A percentile compares a stretch with the other conserved stretches of the same genome.
Conservation (phyloP, 352 stramenopile species). For the Globisporangium radiosum region DNA sequence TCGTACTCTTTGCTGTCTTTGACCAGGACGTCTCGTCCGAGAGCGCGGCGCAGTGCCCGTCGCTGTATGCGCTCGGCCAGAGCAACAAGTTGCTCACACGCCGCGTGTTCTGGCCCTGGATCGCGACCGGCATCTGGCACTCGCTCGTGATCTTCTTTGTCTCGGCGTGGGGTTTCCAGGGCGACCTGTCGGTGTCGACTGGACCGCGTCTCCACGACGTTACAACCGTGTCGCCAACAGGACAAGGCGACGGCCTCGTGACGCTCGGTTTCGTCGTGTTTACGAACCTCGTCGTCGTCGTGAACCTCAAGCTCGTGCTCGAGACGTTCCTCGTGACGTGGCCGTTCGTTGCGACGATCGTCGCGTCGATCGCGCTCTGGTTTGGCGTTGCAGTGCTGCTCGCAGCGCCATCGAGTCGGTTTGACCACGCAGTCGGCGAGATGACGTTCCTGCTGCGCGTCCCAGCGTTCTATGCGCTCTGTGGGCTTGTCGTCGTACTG, state of each 20-base stretch:
- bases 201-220: constrained; percentile 11
- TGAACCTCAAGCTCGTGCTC: constrained; percentile 73
- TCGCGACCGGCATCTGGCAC: constrained; percentile 77
- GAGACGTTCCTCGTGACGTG: constrained; percentile 72
- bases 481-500: constrained; percentile 48
- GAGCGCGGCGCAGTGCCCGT: constrained; percentile 58
- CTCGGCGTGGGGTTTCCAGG: constrained; percentile 58
- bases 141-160: constrained; percentile 80
- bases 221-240: constrained; percentile 29
- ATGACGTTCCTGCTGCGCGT: constrained; percentile 58
- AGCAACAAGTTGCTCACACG: constrained; percentile 50
- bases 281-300: constrained; percentile 68
- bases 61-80: constrained; percentile 62
- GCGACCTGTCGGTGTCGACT: constrained; percentile 21
- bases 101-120: constrained; percentile 81
- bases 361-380: constrained; percentile 52
- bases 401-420: constrained; percentile 34
- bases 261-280: constrained; percentile 78
- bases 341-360: constrained; percentile 57
- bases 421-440: constrained; percentile 57
- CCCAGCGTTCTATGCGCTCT: constrained; percentile 58
- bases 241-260: constrained; percentile 46
- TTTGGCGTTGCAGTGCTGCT: constrained; percentile 61
- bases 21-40: constrained; percentile 71
- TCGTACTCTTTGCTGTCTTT: constrained; percentile 72